These are phyloP conservation scores for Aspergillus conjunctus DNA, from an alignment of 495 filamentous ascomycete genomes.

Conservation along the genomic window DNA sequence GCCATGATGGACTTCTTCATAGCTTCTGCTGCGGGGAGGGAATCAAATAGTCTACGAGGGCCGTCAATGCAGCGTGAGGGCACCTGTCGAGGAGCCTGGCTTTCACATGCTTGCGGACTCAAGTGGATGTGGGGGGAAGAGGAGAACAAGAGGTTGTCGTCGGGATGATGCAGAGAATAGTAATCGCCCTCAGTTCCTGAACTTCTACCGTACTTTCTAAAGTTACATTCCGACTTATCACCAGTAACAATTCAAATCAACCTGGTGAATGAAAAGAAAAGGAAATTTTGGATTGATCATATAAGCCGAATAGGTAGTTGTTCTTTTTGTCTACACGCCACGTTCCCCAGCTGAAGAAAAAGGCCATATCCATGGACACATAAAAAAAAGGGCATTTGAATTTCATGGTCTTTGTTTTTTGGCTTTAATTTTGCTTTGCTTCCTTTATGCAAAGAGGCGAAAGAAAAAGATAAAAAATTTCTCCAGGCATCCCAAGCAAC, in stretches of 20 bases:
- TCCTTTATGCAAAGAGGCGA: slow-evolving; percentile 51
- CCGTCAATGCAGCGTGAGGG: not conserved
- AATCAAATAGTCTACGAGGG: slow-evolving; percentile 1
- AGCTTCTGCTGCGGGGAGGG: slow-evolving; percentile 14
- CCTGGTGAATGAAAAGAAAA: slow-evolving; percentile 3
- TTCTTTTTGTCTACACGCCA: slow-evolving; percentile 30
- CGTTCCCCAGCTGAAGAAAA: slow-evolving; percentile 36
- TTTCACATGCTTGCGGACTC: slow-evolving; percentile 44
- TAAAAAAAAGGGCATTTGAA: slow-evolving; percentile 30
- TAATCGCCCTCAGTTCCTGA: too few species aligned
- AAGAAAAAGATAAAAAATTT: slow-evolving; percentile 35
- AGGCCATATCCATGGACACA: slow-evolving; percentile 33
- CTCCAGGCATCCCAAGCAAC: slow-evolving; percentile 47
- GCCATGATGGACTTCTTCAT: slow-evolving; percentile 28
- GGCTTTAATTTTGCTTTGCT: slow-evolving; percentile 46
- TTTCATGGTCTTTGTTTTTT: slow-evolving; percentile 46
- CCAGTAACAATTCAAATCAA: not conserved
- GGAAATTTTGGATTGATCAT: slow-evolving; percentile 15
- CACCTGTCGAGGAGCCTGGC: slow-evolving; percentile 21
- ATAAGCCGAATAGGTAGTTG: slow-evolving; percentile 21
- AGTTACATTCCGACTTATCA: too few species aligned
- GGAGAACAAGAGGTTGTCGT: not conserved
- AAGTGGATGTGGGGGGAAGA: slow-evolving; percentile 15
- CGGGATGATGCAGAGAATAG: not conserved
- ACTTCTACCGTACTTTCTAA: too few species aligned